Base-by-base conservation (phyloP, 306 rosid genomes). In the Fagus sylvatica region DNA sequence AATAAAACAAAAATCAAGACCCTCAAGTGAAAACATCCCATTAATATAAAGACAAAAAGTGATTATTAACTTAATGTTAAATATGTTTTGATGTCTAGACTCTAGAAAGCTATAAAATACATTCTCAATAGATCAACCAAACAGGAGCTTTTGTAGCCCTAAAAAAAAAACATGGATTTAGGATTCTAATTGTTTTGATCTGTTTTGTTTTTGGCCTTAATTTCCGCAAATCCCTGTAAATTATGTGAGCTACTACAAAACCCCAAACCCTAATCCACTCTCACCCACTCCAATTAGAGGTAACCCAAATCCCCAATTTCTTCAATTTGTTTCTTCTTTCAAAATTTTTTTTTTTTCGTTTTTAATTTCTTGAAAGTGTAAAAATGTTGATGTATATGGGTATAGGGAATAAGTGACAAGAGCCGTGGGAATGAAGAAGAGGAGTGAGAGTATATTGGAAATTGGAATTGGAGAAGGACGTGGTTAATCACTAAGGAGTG, bases 371-470 rank as follows among this genome's bases (percentile, higher is more conserved):
- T 32, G 5, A 3, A 10, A 10, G 67, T 32, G 66, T 60, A n/a
- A n/a, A 2, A 60, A 4, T 60, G 67, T 60, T 4, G 17, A 6
- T 55, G 7, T 55, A 32, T 16, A 7, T n/a, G n/a, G n/a, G n/a
- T 33, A 8, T 3, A 6, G 13, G 67, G 10, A 32, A 12, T 4
- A 17, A 60, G 16, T 3, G 40, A 32, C 19, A 32, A 60, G 30
- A 40, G 30, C 40, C 12, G 40, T 10, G 67, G 67, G 39, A 3
- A 60, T 10, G 67, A 60, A 60, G 67, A 60, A 40, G n/a, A 60
- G 67, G 67, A 60, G 67, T 60, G 67, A 39, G 39, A 39, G 67
- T 6, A 60, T 60, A n/a, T n/a, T n/a, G n/a, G n/a, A n/a, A n/a
- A 60, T 60, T 60, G 67, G 67, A 11, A 12, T 60, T 60, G 67